phyloP scores from a whole-genome alignment of 306 rosid species.

The Hippophae tibetana region DNA sequence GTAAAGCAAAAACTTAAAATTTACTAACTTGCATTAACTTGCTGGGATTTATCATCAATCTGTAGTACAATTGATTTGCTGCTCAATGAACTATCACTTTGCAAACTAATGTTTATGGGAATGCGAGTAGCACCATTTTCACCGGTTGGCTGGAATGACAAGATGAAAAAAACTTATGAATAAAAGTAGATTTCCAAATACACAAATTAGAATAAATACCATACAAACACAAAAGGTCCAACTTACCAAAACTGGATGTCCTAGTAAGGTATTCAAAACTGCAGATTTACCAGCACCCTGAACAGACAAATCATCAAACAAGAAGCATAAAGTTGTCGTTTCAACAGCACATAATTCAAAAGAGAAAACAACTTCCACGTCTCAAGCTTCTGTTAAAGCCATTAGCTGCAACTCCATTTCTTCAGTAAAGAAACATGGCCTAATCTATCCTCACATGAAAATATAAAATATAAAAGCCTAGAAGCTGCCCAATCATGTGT shows the following conservation, averaged over 20 bases:
- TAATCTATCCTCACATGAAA: no score
- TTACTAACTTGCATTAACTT: slow-evolving; percentile 91
- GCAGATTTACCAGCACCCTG: slow-evolving; percentile 99
- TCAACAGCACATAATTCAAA: not conserved
- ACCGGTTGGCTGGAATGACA: slow-evolving; percentile 76
- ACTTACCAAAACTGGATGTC: slow-evolving; percentile 94
- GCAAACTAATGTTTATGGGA: slow-evolving; percentile 86
- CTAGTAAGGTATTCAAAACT: slow-evolving; percentile 82
- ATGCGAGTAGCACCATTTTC: slow-evolving; percentile 98
- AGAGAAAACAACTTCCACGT: not conserved
- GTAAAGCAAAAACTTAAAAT: not conserved
- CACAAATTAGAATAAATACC: no score
- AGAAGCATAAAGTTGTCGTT: not conserved
- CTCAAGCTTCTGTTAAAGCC: no score
- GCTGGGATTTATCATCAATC: slow-evolving; percentile 90
- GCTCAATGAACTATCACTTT: slow-evolving; percentile 77
- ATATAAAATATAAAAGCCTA: no score
- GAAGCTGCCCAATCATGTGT: no score
- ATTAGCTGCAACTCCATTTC: no score
- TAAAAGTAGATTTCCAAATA: not conserved
- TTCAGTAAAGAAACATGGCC: no score
- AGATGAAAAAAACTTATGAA: slow-evolving; percentile 8
- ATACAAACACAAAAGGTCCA: slow-evolving; percentile 11
- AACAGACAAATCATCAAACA: slow-evolving; percentile 3
- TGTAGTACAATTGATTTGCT: slow-evolving; percentile 85